Conservation (phyloP, 441 rosid species). For the Melastoma candidum region DNA sequence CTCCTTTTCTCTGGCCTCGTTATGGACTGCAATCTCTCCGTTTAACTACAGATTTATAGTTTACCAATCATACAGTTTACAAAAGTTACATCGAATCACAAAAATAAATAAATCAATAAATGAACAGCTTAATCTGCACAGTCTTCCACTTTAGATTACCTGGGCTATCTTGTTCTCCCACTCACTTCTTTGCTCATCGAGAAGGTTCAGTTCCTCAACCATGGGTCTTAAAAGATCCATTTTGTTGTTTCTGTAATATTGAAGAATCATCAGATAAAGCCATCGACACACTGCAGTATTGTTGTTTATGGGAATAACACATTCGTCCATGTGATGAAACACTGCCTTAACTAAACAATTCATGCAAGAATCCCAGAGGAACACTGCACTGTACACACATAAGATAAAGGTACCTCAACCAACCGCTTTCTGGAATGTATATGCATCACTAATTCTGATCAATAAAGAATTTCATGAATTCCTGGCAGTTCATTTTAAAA, state of each 20-base stretch:
- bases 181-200: slow-evolving; percentile 56
- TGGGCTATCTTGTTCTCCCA: slow-evolving; percentile 54
- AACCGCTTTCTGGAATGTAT: no score
- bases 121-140: neutral
- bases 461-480: no score
- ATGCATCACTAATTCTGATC: no score
- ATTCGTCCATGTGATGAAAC: no score
- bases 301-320: neutral
- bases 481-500: no score
- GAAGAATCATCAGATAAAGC: slow-evolving; percentile 6
- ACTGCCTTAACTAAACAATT: no score
- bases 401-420: no score
- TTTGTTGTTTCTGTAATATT: slow-evolving; percentile 42
- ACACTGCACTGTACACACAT: no score
- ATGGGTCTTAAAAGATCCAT: slow-evolving; percentile 44
- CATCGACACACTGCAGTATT: neutral
- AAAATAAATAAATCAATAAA: no score
- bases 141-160: slow-evolving; percentile 28
- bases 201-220: slow-evolving; percentile 46
- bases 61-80: no score
- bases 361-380: no score
- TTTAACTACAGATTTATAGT: slow-evolving; percentile 38
- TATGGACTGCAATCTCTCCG: slow-evolving; percentile 55
- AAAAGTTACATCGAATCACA: no score
- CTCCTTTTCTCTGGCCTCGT: slow-evolving; percentile 58